These are phyloP conservation scores for Linderniella brevidens DNA, from an alignment of 257 asterid genomes.

Conservation along the genomic window DNA sequence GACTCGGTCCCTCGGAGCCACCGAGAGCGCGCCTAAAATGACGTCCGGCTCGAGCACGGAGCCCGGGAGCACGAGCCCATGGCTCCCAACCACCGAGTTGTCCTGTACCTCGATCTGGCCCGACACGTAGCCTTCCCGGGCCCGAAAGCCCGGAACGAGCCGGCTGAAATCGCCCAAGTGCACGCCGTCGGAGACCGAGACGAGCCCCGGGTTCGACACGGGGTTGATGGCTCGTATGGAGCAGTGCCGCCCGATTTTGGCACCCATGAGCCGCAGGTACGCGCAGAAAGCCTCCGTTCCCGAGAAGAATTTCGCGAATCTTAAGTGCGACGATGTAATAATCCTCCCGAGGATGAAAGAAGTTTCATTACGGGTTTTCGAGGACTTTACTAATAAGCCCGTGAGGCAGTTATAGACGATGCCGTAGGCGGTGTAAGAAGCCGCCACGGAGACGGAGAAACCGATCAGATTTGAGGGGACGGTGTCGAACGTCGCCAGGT, in stretches of 20 bases:
- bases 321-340: constrained; percentile 22
- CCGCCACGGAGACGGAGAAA: constrained; percentile 29
- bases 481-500: constrained; percentile 14
- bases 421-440: constrained; percentile 30
- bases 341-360: constrained; percentile 30
- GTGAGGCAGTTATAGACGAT: constrained; percentile 28
- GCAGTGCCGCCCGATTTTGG: constrained; percentile 45
- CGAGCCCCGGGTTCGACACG: constrained; percentile 25
- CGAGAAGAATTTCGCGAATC: constrained; percentile 41
- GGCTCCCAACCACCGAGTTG: constrained; percentile 46
- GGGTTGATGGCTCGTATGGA: constrained; percentile 60
- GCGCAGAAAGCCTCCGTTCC: constrained; percentile 50
- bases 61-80: constrained; percentile 45
- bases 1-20: constrained; percentile 26
- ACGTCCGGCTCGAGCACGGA: constrained; percentile 44
- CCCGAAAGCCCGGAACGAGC: constrained; percentile 25
- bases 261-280: constrained; percentile 35
- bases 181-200: constrained; percentile 42
- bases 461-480: constrained; percentile 18
- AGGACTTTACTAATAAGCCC: constrained; percentile 9
- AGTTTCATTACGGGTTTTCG: too few relatives aligned
- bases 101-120: constrained; percentile 24
- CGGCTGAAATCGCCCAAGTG: constrained; percentile 58
- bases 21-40: constrained; percentile 61
- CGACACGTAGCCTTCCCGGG: constrained; percentile 20